Evolutionary conservation across 163 green algal genomes (phyloP), one percentile per base, ranked within the genome.

Genomic region (Volvox carteri): DNA sequence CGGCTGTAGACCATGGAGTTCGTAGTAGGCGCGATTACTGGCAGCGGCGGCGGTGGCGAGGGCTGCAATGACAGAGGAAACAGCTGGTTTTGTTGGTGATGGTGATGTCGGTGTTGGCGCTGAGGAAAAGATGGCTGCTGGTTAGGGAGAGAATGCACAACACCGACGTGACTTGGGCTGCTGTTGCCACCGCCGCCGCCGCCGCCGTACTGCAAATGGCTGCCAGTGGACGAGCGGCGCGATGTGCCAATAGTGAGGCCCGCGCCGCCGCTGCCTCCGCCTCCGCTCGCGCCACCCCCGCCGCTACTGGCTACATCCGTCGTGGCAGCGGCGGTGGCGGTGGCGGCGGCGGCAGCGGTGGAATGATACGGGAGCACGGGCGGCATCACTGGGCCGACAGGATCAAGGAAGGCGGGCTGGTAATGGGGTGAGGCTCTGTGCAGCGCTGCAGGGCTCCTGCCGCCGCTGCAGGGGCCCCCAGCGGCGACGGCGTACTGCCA

Each of bases 181-280:
- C n/a, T 73, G 62, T n/a, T n/a, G n/a, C 16, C 56, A n/a, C 62
- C 62, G 62, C 37, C 19, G 39, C 39, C 39, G 70, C 70, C 39
- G 70, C 2, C 23, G 41, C 39, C 39, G 41, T 52, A 54, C 37
- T 58, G 39, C 70, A 54, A 25, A 19, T 80, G 73, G 73, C 73
- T 65, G 25, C 42, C 50, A 52, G 77, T 14, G 19, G 77, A 85
- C 33, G 77, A 73, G 37, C 77, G 77, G 21, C 77, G 77, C n/a
- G 75, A 70, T 6, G 30, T 50, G 44, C 46, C 74, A 25, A 79
- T 37, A 65, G 8, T 12, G 41, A 12, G 19, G 39, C 39, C 72
- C 9, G 19, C 72, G 46, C 25, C 73, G 7, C 23, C n/a, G n/a
- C 21, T 42, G 73, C 6, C 21, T 16, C 12, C 73, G 28, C 33